Base-by-base conservation (phyloP, 192 early-diverging fungal species). In the Coemansia sp. region DNA sequence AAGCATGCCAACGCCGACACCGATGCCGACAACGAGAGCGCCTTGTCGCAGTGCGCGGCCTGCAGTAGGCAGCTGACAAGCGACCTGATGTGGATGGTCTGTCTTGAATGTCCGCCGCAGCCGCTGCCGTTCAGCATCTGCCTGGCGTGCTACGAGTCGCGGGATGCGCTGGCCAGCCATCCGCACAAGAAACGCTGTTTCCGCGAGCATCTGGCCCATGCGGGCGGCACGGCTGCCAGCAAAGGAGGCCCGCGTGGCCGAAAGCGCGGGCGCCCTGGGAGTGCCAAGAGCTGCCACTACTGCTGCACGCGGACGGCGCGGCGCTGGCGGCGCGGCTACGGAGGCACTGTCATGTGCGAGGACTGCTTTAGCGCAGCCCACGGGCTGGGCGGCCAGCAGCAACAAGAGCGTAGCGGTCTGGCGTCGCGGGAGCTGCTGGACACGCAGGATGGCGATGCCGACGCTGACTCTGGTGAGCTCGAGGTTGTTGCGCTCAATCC, bases 1-100 rank as follows among this genome's bases (percentile, higher is more conserved):
- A 84, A 79, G 34, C 95, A 97, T 66, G 90, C 92, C 64, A 22
- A 7, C n/a, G 45, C 48, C 51, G 17, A 5, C 14, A 28, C 12
- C 43, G 62, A 51, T 0, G 56, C 2, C 12, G 66, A 33, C 3
- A 33, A 28, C 45, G 41, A 18, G 18, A 22, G 17, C 2, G 48
- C 33, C 14, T 36, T 87, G 88, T 66, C 72, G 76, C 8, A 43
- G 48, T 84, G 77, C 41, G 76, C 82, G 2, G 70, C 56, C 64
- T 84, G 76, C 63, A 55, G 12, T 20, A 73, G 68, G 7, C 22
- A 57, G 43, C 66, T 79, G 68, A 54, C 60, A 22, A 54, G 56
- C 22, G 81, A 83, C 12, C 68, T 84, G 35, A 72, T 81, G 79
- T 81, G 75, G 77, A 85, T 78, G 80, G 67, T 67, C 53, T 81